Conservation (phyloP, 164 flowering plant genomes). For the Akebia trifoliata region DNA sequence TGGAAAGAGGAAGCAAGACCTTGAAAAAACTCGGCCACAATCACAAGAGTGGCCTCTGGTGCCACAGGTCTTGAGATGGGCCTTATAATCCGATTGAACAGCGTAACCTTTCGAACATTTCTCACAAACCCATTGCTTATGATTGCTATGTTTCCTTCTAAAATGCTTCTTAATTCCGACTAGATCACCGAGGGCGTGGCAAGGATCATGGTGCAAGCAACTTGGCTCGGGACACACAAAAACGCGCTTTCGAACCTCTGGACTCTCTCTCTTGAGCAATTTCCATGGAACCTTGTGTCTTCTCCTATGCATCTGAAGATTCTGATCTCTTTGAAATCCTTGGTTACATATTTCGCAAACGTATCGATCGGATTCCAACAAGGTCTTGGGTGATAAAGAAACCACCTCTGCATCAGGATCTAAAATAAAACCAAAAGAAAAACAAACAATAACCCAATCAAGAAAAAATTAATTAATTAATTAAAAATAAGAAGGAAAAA, state of each 20-base stretch:
- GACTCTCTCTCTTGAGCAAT: slow-evolving; percentile 76
- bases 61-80: slow-evolving; percentile 97
- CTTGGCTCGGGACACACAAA: slow-evolving; percentile 95
- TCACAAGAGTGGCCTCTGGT: slow-evolving; percentile 97
- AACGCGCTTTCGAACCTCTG: slow-evolving; percentile 71
- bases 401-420: slow-evolving; percentile 99
- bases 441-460: not conserved
- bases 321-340: slow-evolving; percentile 94
- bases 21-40: slow-evolving; percentile 94
- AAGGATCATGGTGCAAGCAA: slow-evolving; percentile 91
- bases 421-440: slow-evolving; percentile 13
- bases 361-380: slow-evolving; percentile 90
- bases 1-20: slow-evolving; percentile 30
- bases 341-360: slow-evolving; percentile 98
- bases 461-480: not conserved
- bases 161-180: slow-evolving; percentile 96
- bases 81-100: slow-evolving; percentile 95
- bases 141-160: slow-evolving; percentile 80
- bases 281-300: slow-evolving; percentile 99
- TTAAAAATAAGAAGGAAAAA: not conserved
- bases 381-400: slow-evolving; percentile 79
- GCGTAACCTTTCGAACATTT: slow-evolving; percentile 94
- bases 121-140: slow-evolving; percentile 90
- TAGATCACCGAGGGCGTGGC: slow-evolving; percentile 93
- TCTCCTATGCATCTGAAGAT: slow-evolving; percentile 94